A percentile compares a stretch with the other conserved stretches of the same genome.
These are phyloP conservation scores for Durio zibethinus DNA, from an alignment of 345 rosid species.

Conservation along the genomic window DNA sequence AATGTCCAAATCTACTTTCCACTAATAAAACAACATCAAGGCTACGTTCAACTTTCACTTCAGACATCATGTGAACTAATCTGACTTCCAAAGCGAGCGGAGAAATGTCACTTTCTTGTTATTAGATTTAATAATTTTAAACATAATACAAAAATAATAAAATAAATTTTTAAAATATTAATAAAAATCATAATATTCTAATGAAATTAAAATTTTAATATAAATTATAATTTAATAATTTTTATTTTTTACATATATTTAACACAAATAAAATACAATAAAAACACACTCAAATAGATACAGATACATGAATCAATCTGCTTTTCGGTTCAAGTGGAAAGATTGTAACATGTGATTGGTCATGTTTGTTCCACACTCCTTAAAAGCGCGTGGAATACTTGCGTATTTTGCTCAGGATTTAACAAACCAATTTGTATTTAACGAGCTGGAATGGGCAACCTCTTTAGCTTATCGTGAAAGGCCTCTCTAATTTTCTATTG, in stretches of 20 bases:
- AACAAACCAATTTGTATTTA: background rate
- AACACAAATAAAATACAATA: too few relatives aligned
- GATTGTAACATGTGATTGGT: background rate
- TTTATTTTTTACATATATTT: too few relatives aligned
- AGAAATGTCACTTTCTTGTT: background rate
- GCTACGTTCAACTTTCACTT: too few relatives aligned
- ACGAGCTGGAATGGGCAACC: background rate
- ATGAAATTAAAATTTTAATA: too few relatives aligned
- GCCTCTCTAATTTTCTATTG: background rate
- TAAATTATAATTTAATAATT: too few relatives aligned
- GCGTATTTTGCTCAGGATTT: background rate
- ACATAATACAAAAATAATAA: too few relatives aligned
- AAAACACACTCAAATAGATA: too few relatives aligned
- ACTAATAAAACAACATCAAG: background rate
- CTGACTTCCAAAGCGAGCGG: background rate
- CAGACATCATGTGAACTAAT: background rate
- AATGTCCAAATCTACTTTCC: background rate
- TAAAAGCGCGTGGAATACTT: background rate
- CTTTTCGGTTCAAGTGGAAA: background rate
- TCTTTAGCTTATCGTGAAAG: background rate
- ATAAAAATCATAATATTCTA: too few relatives aligned
- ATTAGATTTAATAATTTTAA: too few relatives aligned
- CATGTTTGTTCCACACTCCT: background rate
- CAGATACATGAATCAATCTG: too few relatives aligned
- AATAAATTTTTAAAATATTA: too few relatives aligned